phyloP scores from a whole-genome alignment of 1,139 yeast species.

The Pichia sp. region DNA sequence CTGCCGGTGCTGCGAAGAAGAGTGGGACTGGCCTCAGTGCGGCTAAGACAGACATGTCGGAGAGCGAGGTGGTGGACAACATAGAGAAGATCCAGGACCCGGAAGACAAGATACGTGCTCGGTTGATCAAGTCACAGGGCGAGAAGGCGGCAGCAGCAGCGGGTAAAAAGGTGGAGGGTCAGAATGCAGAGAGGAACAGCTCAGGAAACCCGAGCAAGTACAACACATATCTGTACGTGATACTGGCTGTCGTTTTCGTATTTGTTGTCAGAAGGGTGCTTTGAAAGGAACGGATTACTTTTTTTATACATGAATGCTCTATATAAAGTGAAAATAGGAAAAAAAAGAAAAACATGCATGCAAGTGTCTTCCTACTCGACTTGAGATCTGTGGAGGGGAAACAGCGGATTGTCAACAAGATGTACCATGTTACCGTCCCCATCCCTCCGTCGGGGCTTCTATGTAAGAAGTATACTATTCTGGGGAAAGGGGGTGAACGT shows the following conservation, averaged over 20 bases:
- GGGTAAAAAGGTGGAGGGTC: background rate
- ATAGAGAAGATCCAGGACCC: conserved; percentile 40
- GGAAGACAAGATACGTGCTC: conserved; percentile 46
- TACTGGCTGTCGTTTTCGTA: conserved; percentile 4
- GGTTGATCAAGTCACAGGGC: conserved; percentile 10
- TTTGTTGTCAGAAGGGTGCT: conserved; percentile 3
- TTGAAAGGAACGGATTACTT: background rate
- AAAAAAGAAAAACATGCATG: background rate
- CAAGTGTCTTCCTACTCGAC: background rate
- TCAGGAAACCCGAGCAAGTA: background rate
- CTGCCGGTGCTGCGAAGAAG: background rate
- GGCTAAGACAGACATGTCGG: conserved; percentile 4
- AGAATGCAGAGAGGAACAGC: background rate
- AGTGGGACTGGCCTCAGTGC: background rate
- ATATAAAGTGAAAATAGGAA: background rate
- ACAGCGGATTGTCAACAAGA: background rate
- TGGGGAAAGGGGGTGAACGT: background rate
- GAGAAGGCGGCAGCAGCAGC: background rate
- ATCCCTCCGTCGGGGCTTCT: background rate
- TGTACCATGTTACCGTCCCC: background rate
- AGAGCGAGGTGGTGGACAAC: conserved; percentile 32
- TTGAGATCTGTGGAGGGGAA: background rate
- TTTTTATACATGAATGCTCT: conserved; percentile 1
- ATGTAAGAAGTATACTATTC: conserved; percentile 1
- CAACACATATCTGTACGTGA: background rate